phyloP scores from a whole-genome alignment of 2,329 filamentous ascomycete species.

The Trichoderma arundinaceum region DNA sequence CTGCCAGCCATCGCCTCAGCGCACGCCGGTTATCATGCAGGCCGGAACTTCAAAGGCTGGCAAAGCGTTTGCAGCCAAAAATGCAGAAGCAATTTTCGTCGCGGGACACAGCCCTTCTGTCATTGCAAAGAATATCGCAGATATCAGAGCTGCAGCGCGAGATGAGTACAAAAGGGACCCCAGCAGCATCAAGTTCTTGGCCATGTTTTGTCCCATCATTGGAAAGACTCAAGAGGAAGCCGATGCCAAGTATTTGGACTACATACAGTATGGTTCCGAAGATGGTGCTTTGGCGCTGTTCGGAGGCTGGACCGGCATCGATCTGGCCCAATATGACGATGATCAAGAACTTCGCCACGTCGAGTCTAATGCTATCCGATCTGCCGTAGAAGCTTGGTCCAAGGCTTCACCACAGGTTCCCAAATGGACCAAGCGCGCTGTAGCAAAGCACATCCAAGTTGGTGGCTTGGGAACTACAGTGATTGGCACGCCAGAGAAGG shows the following conservation, averaged over 20 bases:
- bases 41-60: conserved; percentile 67
- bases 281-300: conserved; percentile 69
- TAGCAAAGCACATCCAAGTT: conserved; percentile 44
- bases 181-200: conserved; percentile 63
- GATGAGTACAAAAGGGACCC: conserved; percentile 58
- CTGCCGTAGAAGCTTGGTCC: conserved; percentile 56
- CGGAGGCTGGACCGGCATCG: conserved; percentile 70
- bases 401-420: conserved; percentile 43
- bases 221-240: conserved; percentile 66
- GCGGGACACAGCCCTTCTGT: conserved; percentile 61
- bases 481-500: conserved; percentile 44
- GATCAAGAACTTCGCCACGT: conserved; percentile 67
- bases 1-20: conserved; percentile 65
- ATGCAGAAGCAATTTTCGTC: conserved; percentile 70
- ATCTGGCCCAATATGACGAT: conserved; percentile 64
- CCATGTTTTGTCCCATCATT: conserved; percentile 63
- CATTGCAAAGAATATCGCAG: conserved; percentile 61
- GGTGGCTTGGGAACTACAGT: conserved; percentile 42
- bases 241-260: conserved; percentile 54
- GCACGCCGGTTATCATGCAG: conserved; percentile 68
- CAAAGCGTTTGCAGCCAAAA: conserved; percentile 64
- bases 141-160: conserved; percentile 59
- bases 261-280: conserved; percentile 60
- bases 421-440: conserved; percentile 45
- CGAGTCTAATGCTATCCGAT: conserved; percentile 65